phyloP scores from a whole-genome alignment of 345 rosid species.

The Ricinus communis region DNA sequence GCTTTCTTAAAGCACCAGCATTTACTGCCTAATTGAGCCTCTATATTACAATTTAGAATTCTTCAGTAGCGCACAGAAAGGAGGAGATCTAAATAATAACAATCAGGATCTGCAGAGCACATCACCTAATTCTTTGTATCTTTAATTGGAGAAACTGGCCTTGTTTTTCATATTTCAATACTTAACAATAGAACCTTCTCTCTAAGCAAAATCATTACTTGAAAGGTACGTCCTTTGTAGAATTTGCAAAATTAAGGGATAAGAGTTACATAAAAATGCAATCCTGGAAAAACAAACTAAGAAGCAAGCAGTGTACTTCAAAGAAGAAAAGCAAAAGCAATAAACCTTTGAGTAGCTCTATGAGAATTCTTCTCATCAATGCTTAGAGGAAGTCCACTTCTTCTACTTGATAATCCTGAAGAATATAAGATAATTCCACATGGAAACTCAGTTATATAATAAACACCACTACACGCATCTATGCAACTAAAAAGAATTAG shows the following conservation, averaged over 20 bases:
- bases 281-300: neutral
- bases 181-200: neutral
- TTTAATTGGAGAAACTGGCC: too few species aligned
- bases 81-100: too few species aligned
- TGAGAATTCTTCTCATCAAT: conserved; percentile 33
- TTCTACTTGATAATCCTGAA: conserved; percentile 58
- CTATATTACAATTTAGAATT: too few species aligned
- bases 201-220: neutral
- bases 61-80: too few species aligned
- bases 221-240: too few species aligned
- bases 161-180: neutral
- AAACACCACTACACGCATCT: neutral
- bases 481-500: neutral
- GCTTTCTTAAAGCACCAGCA: too few species aligned
- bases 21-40: too few species aligned
- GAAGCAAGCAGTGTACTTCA: neutral
- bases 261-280: neutral
- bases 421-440: conserved; percentile 11
- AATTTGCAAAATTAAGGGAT: neutral
- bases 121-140: too few species aligned
- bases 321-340: conserved; percentile 8
- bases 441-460: neutral
- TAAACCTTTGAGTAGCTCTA: conserved; percentile 47
- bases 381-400: conserved; percentile 35
- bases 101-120: too few species aligned